Conservation (phyloP, 73 alveolate genomes). For the Chromera velia region DNA sequence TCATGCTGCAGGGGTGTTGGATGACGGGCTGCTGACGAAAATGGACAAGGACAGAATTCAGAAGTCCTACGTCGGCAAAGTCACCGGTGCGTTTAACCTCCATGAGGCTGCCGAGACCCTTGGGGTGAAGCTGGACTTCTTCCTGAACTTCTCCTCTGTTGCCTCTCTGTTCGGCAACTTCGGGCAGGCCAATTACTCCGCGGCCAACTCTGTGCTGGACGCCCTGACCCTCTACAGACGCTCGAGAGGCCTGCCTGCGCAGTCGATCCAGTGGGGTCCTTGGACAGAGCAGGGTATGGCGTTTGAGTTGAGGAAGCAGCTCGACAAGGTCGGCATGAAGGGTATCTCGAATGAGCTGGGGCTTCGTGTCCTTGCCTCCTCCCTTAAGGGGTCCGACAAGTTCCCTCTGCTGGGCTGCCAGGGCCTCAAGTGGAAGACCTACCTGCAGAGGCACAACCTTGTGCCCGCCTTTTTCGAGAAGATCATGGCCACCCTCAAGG, state of each 20-base stretch:
- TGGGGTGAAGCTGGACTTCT: too few relatives aligned
- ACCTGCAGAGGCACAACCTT: background rate
- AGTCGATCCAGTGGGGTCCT: conserved; percentile 2
- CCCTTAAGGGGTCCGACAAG: background rate
- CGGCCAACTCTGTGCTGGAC: conserved; percentile 29
- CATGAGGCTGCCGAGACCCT: background rate
- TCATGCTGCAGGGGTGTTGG: conserved; percentile 19
- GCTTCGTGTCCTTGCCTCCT: background rate
- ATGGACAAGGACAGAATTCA: background rate
- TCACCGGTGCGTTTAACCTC: conserved; percentile 2
- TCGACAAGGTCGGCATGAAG: background rate
- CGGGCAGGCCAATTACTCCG: conserved; percentile 42
- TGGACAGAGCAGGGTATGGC: conserved; percentile 21
- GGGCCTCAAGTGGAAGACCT: background rate
- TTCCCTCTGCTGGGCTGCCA: background rate
- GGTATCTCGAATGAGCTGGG: background rate
- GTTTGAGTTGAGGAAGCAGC: background rate
- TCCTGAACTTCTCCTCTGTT: background rate
- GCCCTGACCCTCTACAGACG: background rate
- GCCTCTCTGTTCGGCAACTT: background rate
- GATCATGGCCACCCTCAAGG: background rate
- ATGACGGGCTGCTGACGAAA: conserved; percentile 1
- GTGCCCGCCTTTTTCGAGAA: background rate
- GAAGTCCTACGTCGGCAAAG: conserved; percentile 13
- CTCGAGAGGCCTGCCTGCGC: background rate